phyloP scores from a whole-genome alignment of 495 filamentous ascomycete species.

The Aspergillus mulundensis region DNA sequence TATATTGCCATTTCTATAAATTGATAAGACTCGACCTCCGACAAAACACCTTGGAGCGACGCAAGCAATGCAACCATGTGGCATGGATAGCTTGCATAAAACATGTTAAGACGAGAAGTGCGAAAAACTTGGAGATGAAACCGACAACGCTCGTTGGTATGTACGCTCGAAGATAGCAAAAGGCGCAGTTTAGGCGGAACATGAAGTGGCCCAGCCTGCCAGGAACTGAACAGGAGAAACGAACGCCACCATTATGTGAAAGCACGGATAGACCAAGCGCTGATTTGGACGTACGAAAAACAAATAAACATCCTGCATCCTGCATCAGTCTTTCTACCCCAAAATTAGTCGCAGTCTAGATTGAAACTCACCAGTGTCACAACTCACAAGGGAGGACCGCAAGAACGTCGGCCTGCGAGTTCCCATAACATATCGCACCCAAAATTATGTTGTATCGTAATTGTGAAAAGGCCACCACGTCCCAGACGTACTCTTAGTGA shows the following conservation, averaged over 20 bases:
- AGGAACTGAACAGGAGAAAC: not conserved
- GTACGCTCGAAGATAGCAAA: not conserved
- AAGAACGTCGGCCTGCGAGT: not conserved
- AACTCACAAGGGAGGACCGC: not conserved
- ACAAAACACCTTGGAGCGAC: not conserved
- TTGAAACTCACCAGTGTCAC: not conserved
- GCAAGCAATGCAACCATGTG: not conserved
- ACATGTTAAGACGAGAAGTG: not conserved
- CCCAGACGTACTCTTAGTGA: not conserved
- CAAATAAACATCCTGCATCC: not conserved
- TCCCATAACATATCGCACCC: not conserved
- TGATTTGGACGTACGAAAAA: not conserved
- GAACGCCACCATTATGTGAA: not conserved
- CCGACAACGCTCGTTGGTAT: not conserved
- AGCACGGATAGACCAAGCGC: not conserved
- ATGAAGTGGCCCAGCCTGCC: not conserved
- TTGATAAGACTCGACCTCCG: not conserved
- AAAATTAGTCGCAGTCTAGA: not conserved
- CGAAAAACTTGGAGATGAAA: not conserved
- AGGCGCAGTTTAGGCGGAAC: not conserved
- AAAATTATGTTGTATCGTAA: not conserved
- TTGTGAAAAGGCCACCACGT: not conserved
- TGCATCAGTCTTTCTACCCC: not conserved
- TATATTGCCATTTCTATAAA: not conserved
- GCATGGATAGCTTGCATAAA: not conserved